Evolutionary conservation across 2,329 filamentous ascomycete species (phyloP), one percentile per base, ranked within the genome.

Genomic region (Chrysosporium queenslandicum): DNA sequence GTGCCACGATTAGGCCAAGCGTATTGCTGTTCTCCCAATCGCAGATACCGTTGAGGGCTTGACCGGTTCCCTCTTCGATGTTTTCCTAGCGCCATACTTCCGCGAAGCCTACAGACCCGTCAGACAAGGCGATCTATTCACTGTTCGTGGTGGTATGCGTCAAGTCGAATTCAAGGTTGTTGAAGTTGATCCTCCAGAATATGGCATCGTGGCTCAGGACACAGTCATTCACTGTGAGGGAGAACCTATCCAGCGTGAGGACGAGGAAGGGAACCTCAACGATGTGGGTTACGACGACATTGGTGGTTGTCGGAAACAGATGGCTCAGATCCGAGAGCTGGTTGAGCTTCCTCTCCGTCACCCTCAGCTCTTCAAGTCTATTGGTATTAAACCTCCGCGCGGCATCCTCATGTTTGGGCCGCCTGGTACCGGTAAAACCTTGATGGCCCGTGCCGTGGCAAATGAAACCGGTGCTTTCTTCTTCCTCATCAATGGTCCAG

Each of bases 111-210:
- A 98, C 78, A 82, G 92, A 69, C 92, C 92, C 52, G 89, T 98
- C 56, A 85, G 90, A 69, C 92, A 97, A 78, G 92, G 92, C 64
- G 92, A 98, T 67, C 81, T 96, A 53, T 98, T 98, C 79, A 96
- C 90, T 69, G 88, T 92, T 56, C 86, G 92, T 65, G 92, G 91
- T 74, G 91, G 90, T 68, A 98, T 98, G 92, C 84, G 92, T 71
- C 91, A 96, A 73, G 92, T 98, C 32, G 92, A 98, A 69, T 98
- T 98, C 78, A 98, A 98, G 79, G 91, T 98, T 39, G 91, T 98
- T 45, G 92, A 98, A 75, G 90, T 98, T 46, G 92, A 98, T 64
- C 90, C 92, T 43, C 92, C 92, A 60, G 92, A 98, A 77, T 97
- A 94, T 66, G 94, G 94, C 63, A 98, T 98, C 59, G 92, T 98